Base-by-base conservation (phyloP, 768 basidiomycete genomes). In the Russula sp. region DNA sequence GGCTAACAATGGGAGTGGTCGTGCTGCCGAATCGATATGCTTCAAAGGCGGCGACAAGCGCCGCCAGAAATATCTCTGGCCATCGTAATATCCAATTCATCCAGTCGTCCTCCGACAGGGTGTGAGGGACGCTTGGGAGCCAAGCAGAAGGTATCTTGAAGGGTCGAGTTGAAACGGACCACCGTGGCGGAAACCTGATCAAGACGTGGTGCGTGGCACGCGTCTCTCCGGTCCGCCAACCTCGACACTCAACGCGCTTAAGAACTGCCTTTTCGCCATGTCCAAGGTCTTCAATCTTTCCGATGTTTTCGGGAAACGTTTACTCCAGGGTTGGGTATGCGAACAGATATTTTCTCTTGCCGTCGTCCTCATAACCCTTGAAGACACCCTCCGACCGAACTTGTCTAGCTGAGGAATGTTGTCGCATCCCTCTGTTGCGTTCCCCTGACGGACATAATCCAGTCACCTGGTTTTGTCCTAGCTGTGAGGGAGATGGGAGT, bases 341-440 rank as follows among this genome's bases (percentile, higher is more conserved):
- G 18, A 29, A 63, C 29, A 46, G 7, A 35, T 7, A 25, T 35
- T 29, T 20, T 16, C 46, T 34, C 14, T 39, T 62, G n/a, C 25
- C 42, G 3, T 35, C 57, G 8, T 42, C 50, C 55, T 63, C 32
- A 46, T 49, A 16, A 83, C 77, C 86, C 32, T 72, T 90, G 57
- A 90, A 63, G 62, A 36, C 34, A 3, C 56, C 7, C n/a, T 63
- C 88, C 16, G 83, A 90, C 69, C 74, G 73, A 34, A 75, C 80
- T 34, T 93, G 90, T 73, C 73, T 79, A 25, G 80, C 75, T 29
- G 70, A 73, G 18, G 74, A 74, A 22, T 90, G 88, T 70, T 74
- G 74, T 51, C 72, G 71, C 43, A 78, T 86, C n/a, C 91, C 89
- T 8, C 72, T 90, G n/a, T 73, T 93, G 77, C 81, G 84, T 66